These are phyloP conservation scores for Ichthyophthirius multifiliis DNA, from an alignment of 169 alveolate genomes.

Conservation along the genomic window DNA sequence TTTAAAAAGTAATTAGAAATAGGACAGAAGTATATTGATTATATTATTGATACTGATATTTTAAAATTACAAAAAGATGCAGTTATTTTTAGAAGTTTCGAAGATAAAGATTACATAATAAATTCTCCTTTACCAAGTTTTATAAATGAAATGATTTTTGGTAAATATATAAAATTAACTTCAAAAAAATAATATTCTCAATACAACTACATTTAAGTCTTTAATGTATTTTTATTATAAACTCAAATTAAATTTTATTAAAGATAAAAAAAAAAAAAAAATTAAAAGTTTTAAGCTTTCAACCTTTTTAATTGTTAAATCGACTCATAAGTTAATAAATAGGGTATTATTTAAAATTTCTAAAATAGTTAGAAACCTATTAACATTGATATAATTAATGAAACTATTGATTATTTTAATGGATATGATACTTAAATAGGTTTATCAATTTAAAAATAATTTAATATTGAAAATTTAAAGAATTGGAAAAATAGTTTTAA, in stretches of 20 bases:
- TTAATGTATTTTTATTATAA: too few species aligned
- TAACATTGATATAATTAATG: slow-evolving; percentile 17
- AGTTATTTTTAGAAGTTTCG: not conserved
- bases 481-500: slow-evolving; percentile 18
- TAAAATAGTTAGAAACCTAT: not conserved
- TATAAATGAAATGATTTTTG: too few species aligned
- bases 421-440: slow-evolving; percentile 22
- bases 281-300: not conserved
- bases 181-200: too few species aligned
- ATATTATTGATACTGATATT: slow-evolving; percentile 1
- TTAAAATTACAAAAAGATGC: not conserved
- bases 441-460: not conserved
- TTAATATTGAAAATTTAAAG: slow-evolving; percentile 14
- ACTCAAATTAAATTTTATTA: too few species aligned
- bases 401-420: slow-evolving; percentile 25
- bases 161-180: too few species aligned
- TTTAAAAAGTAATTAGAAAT: not conserved
- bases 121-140: too few species aligned
- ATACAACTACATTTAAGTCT: too few species aligned
- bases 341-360: not conserved
- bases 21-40: slow-evolving; percentile 5
- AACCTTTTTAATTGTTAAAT: not conserved
- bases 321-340: not conserved
- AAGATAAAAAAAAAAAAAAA: not conserved
- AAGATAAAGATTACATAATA: too few species aligned